Conservation (phyloP, 495 filamentous ascomycete species). For the Penicillium turbatum region DNA sequence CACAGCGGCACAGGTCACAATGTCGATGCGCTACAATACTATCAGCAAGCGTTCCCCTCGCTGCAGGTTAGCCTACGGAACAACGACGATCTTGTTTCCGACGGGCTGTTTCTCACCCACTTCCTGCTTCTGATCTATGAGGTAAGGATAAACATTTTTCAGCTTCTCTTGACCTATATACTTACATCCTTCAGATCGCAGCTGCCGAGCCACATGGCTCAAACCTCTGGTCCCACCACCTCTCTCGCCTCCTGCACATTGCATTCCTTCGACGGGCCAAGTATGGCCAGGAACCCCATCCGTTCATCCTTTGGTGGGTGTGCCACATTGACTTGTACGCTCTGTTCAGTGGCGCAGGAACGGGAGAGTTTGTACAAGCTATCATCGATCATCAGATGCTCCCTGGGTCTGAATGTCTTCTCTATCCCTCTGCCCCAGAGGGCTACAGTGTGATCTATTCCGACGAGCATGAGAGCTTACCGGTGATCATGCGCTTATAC, state of each 20-base stretch:
- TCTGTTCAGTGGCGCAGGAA: constrained; percentile 50
- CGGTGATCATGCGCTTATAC: constrained; percentile 42
- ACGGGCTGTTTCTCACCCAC: constrained; percentile 55
- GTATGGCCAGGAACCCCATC: constrained; percentile 45
- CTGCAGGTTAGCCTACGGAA: constrained; percentile 44
- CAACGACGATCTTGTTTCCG: constrained; percentile 49
- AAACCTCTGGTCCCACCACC: constrained; percentile 54
- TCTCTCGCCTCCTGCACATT: constrained; percentile 51
- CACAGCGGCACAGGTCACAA: constrained; percentile 43
- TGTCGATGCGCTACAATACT: constrained; percentile 52
- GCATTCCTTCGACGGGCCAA: constrained; percentile 43
- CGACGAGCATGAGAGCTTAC: constrained; percentile 36
- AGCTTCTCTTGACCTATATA: not conserved
- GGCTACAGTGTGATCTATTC: constrained; percentile 32
- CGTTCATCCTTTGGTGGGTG: constrained; percentile 53
- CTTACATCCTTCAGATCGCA: constrained; percentile 34
- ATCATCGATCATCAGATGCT: constrained; percentile 49
- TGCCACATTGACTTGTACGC: constrained; percentile 54
- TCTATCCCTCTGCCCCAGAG: constrained; percentile 27
- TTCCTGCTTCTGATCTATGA: constrained; percentile 60
- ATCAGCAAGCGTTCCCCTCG: constrained; percentile 50
- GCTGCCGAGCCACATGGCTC: constrained; percentile 43
- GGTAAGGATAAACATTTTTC: constrained; percentile 30
- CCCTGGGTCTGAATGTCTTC: constrained; percentile 34
- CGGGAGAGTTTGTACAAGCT: constrained; percentile 46